Evolutionary conservation across 345 rosid genomes (phyloP).

Genomic region (Fremontodendron californicum): DNA sequence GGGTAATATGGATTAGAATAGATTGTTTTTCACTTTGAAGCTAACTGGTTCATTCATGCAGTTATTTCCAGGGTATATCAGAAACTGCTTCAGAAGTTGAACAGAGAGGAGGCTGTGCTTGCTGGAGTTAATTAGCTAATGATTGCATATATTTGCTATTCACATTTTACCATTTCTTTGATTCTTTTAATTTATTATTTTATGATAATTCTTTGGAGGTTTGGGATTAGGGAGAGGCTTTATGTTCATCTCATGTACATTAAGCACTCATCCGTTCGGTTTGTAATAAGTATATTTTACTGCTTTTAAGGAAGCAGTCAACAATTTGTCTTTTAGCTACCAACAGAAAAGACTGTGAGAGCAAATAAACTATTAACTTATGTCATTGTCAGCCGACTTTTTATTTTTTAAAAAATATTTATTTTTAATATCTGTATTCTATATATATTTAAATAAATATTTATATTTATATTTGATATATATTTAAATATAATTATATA

Average conservation of each 20-base stretch:
- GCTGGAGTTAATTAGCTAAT: constrained; percentile 33
- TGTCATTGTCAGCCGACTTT: no score
- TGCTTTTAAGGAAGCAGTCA: no score
- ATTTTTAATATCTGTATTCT: no score
- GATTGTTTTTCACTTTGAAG: no score
- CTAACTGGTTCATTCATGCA: constrained; percentile 34
- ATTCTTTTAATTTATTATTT: not conserved
- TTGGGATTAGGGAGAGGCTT: not conserved
- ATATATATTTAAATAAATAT: no score
- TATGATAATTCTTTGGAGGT: not conserved
- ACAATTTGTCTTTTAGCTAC: not conserved
- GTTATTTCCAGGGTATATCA: constrained; percentile 53
- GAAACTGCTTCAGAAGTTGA: constrained; percentile 58
- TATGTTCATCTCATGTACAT: not conserved
- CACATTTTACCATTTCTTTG: not conserved
- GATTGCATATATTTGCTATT: not conserved
- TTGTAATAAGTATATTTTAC: not conserved
- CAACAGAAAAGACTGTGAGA: no score
- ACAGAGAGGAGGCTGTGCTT: constrained; percentile 63
- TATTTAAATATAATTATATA: no score
- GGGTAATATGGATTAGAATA: no score
- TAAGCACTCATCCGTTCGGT: not conserved
- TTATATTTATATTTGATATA: no score
- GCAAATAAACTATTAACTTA: no score
- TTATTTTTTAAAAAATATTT: no score